A percentile compares a stretch with the other conserved stretches of the same genome.
Evolutionary conservation across 139 green algal species (phyloP).

Genomic region (Chlorella sp.): DNA sequence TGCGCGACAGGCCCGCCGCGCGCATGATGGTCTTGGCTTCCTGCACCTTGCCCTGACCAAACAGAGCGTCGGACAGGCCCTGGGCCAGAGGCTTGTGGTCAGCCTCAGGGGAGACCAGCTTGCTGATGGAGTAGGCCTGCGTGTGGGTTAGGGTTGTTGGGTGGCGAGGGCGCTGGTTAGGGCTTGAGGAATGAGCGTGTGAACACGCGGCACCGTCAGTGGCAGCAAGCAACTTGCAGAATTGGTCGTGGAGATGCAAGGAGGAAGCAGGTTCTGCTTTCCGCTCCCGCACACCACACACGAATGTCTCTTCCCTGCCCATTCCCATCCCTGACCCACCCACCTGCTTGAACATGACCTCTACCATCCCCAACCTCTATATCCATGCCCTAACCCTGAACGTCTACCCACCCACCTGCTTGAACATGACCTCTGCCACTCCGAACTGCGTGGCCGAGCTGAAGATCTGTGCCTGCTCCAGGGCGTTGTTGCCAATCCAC

Average conservation of each 20-base stretch:
- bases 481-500: slow-evolving; percentile 9
- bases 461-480: slow-evolving; percentile 13
- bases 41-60: slow-evolving; percentile 20
- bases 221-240: too few relatives aligned
- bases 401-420: slow-evolving; percentile 12
- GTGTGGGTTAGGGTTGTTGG: too few relatives aligned
- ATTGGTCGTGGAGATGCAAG: too few relatives aligned
- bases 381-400: too few relatives aligned
- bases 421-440: slow-evolving; percentile 18
- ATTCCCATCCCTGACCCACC: too few relatives aligned
- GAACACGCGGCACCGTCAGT: too few relatives aligned
- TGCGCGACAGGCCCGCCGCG: slow-evolving; percentile 10
- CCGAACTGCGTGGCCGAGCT: neutral
- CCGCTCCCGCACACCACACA: too few relatives aligned
- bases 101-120: slow-evolving; percentile 10
- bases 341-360: slow-evolving; percentile 26
- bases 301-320: too few relatives aligned
- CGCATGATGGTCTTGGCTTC: slow-evolving; percentile 21
- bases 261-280: too few relatives aligned
- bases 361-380: neutral
- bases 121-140: slow-evolving; percentile 12
- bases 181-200: too few relatives aligned
- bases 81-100: slow-evolving; percentile 17
- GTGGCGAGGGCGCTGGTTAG: too few relatives aligned
- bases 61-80: slow-evolving; percentile 17